phyloP scores from a whole-genome alignment of 495 filamentous ascomycete species.

The Terfezia claveryi region DNA sequence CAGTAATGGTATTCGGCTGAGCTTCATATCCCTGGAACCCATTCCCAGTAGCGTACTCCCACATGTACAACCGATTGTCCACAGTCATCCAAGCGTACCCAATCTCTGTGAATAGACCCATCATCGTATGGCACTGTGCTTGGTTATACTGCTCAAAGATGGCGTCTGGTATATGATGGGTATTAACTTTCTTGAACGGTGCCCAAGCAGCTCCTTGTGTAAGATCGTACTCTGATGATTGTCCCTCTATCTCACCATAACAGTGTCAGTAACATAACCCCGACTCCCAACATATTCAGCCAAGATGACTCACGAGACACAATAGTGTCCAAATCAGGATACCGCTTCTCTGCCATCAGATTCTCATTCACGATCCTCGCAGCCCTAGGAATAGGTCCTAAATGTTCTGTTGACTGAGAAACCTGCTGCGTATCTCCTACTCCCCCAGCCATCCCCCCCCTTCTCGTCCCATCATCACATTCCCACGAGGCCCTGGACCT shows the following conservation, averaged over 20 bases:
- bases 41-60: constrained; percentile 56
- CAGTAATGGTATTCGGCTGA: constrained; percentile 60
- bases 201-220: constrained; percentile 45
- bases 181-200: constrained; percentile 64
- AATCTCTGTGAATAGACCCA: constrained; percentile 82
- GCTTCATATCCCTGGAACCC: constrained; percentile 52
- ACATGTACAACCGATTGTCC: constrained; percentile 86
- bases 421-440: background rate
- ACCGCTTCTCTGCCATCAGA: constrained; percentile 50
- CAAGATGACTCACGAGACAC: constrained; percentile 47
- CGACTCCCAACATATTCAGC: background rate
- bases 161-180: constrained; percentile 65
- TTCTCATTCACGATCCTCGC: constrained; percentile 65
- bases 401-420: constrained; percentile 5
- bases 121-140: constrained; percentile 54
- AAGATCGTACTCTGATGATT: constrained; percentile 80
- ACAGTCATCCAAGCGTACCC: constrained; percentile 91
- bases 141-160: constrained; percentile 76
- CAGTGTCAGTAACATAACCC: background rate
- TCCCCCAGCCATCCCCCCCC: background rate
- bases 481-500: background rate
- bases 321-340: constrained; percentile 77
- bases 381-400: constrained; percentile 54
- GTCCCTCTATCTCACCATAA: constrained; percentile 35
- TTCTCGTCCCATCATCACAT: background rate